Percentiles rank a stretch among this genome's conserved stretches.
phyloP scores from a whole-genome alignment of 192 early-diverging fungal species.

The Globomyces pollinis-pini region DNA sequence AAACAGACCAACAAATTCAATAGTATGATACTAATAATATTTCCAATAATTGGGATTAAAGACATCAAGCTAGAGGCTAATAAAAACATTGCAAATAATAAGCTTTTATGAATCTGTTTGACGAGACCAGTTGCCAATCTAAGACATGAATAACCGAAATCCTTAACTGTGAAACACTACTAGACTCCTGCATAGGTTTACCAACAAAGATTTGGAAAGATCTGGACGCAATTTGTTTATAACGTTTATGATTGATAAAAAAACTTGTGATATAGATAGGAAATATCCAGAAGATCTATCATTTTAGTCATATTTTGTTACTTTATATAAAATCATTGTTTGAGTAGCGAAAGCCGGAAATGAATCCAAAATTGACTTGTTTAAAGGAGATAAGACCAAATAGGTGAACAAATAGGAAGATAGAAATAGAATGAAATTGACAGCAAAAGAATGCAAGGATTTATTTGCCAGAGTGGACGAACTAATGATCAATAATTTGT shows the following conservation, averaged over 20 bases:
- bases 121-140: slow-evolving; percentile 1
- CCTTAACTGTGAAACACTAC: slow-evolving; percentile 26
- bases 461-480: slow-evolving; percentile 2
- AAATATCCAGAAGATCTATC: slow-evolving; percentile 48
- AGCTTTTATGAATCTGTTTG: neutral
- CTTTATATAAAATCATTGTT: neutral
- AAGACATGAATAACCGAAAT: neutral
- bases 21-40: slow-evolving; percentile 29
- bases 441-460: neutral
- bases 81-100: neutral
- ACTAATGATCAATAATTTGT: neutral
- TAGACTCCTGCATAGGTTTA: slow-evolving; percentile 15
- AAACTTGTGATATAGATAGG: slow-evolving; percentile 45
- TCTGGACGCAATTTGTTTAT: slow-evolving; percentile 49
- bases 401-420: too few species aligned
- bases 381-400: too few species aligned
- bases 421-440: neutral
- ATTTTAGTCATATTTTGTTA: neutral
- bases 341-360: too few species aligned
- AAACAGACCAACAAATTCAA: slow-evolving; percentile 35
- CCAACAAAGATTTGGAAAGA: slow-evolving; percentile 37
- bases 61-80: slow-evolving; percentile 16
- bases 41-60: slow-evolving; percentile 33
- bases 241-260: slow-evolving; percentile 45
- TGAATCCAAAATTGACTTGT: too few species aligned